phyloP scores from a whole-genome alignment of 2,329 filamentous ascomycete species.

The Ophiostoma ips region DNA sequence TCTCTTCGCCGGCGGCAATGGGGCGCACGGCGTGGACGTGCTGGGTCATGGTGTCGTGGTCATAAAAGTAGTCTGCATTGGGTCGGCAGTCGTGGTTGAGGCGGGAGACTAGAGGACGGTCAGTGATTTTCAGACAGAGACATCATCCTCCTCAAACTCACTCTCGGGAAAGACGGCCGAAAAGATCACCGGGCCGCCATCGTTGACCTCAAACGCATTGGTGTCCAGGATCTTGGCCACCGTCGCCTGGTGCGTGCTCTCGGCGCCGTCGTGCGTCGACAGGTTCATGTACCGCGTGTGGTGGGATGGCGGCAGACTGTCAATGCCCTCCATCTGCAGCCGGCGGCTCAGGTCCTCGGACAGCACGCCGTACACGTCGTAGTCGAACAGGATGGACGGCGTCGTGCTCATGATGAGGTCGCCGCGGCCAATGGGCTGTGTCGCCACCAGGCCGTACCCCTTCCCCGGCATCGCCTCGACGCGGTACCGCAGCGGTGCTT shows the following conservation, averaged over 20 bases:
- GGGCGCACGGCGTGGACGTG: constrained; percentile 25
- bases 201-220: constrained; percentile 27
- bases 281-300: constrained; percentile 22
- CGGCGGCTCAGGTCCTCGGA: constrained; percentile 15
- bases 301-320: constrained; percentile 20
- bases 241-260: constrained; percentile 15
- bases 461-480: constrained; percentile 26
- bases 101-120: constrained; percentile 20
- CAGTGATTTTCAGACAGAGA: not conserved
- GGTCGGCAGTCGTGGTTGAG: constrained; percentile 33
- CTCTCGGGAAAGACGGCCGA: constrained; percentile 20
- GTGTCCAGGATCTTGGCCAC: constrained; percentile 24
- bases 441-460: constrained; percentile 25
- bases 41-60: constrained; percentile 25
- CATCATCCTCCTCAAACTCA: not conserved
- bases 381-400: constrained; percentile 26
- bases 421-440: constrained; percentile 21
- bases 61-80: constrained; percentile 30
- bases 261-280: constrained; percentile 21
- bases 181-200: constrained; percentile 18
- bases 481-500: constrained; percentile 15
- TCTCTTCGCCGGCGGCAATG: constrained; percentile 28
- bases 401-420: constrained; percentile 27
- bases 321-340: constrained; percentile 21
- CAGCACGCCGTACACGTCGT: constrained; percentile 22